Evolutionary conservation across 73 alveolate species (phyloP), one percentile per base, ranked within the genome.

Genomic region (Symbiodinium natans): DNA sequence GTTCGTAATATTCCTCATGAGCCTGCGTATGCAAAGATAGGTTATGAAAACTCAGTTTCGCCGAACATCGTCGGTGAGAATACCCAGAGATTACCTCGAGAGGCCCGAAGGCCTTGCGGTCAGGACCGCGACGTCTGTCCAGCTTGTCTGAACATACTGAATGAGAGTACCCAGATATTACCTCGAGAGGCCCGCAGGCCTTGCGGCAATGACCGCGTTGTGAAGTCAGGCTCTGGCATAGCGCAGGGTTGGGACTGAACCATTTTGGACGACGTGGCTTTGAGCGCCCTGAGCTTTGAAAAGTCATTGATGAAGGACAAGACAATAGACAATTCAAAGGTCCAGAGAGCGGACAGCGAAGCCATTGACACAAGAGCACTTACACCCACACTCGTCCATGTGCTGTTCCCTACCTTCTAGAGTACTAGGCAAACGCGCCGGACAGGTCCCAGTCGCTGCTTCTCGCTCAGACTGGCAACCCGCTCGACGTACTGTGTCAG

Each of bases 391-490:
- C n/a, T n/a, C n/a, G n/a, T n/a, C n/a, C n/a, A n/a, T n/a, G n/a
- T n/a, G n/a, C n/a, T n/a, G n/a, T n/a, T n/a, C n/a, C n/a, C n/a
- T n/a, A n/a, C n/a, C n/a, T n/a, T n/a, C 59, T 46, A 25, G 15
- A 63, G 39, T 63, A 21, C 8, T 33, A 15, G 34, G 31, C 39
- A 13, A 3, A n/a, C 33, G 82, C 82, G 40, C 38, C 17, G 10
- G 82, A 25, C 82, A 68, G 0, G 41, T 36, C 74, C 95, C 38
- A 63, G 95, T 4, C 23, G 43, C 95, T 88, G 95, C 95, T 88
- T 88, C 86, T 88, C 95, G 11, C 95, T 88, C 86, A 88, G 75
- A 74, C 95, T 88, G 73, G 86, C 85, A 36, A 88, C 95, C 54
- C 95, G 82, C 39, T 88, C 95, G 43, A 88, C 95, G 34, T 88